These are phyloP conservation scores for Trichoderma lentiforme DNA, from an alignment of 2,329 filamentous ascomycete species.

Conservation along the genomic window DNA sequence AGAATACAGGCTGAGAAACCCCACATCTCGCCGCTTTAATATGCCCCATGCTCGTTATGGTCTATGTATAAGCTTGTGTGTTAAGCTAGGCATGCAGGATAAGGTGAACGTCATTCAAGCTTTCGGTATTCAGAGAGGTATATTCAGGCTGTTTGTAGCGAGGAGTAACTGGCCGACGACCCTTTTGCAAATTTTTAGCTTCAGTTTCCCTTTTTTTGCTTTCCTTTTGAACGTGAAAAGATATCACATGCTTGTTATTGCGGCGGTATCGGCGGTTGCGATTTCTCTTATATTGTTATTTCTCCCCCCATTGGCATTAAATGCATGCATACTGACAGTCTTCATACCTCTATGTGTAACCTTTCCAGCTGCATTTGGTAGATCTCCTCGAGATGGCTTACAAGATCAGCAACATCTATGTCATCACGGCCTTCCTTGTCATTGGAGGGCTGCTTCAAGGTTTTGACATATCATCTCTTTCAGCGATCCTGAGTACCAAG, in stretches of 20 bases:
- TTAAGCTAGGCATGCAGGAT: neutral
- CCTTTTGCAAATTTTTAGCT: neutral
- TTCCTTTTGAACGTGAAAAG: neutral
- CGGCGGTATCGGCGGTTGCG: neutral
- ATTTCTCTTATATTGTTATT: neutral
- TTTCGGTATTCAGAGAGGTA: neutral
- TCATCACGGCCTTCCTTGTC: constrained; percentile 1
- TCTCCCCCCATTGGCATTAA: neutral
- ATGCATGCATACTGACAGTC: neutral
- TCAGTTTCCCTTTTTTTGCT: neutral
- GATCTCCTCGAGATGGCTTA: neutral
- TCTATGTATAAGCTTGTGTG: neutral
- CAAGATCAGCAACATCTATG: neutral
- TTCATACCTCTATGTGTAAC: neutral
- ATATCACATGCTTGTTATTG: neutral
- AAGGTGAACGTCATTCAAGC: neutral
- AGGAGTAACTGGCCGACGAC: neutral
- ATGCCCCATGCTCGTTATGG: neutral
- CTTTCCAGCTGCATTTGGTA: neutral
- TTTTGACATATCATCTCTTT: constrained; percentile 9
- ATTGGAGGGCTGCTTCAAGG: constrained; percentile 2
- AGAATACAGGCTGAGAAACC: neutral
- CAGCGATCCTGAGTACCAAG: neutral
- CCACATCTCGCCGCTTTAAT: constrained; percentile 7
- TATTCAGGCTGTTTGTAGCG: neutral